A percentile compares a stretch with the other conserved stretches of the same genome.
Evolutionary conservation across 108 stramenopile genomes (phyloP).

Genomic region (Heterococcus sp.): DNA sequence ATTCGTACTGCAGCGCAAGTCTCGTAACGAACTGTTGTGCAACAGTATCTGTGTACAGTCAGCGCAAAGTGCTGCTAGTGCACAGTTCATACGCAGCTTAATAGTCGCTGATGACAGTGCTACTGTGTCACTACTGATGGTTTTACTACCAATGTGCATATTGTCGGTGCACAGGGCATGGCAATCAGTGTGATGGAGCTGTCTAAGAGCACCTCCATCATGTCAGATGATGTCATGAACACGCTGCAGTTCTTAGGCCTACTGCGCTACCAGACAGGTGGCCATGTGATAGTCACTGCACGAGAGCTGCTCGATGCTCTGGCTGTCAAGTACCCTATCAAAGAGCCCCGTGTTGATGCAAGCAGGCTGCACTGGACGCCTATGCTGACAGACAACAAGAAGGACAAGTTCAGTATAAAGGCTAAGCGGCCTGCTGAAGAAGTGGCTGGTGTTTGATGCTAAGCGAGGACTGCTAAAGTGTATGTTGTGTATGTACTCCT

Average conservation of each 20-base stretch:
- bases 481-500: not conserved
- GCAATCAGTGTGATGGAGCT: slow-evolving; percentile 77
- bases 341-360: slow-evolving; percentile 80
- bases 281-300: slow-evolving; percentile 84
- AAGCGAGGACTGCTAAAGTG: not conserved
- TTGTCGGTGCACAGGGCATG: too few species aligned
- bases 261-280: slow-evolving; percentile 81
- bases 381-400: slow-evolving; percentile 81
- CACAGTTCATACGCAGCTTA: too few species aligned
- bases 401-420: slow-evolving; percentile 94
- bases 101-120: too few species aligned
- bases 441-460: not conserved
- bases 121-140: too few species aligned
- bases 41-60: too few species aligned
- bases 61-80: too few species aligned
- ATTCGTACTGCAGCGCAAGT: too few species aligned
- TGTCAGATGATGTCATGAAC: slow-evolving; percentile 93
- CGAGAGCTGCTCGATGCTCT: slow-evolving; percentile 64
- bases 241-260: slow-evolving; percentile 84
- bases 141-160: too few species aligned
- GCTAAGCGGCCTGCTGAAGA: slow-evolving; percentile 70
- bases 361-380: slow-evolving; percentile 93
- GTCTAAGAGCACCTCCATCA: slow-evolving; percentile 83
- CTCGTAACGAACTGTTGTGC: too few species aligned
- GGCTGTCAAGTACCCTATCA: slow-evolving; percentile 86